phyloP scores from a whole-genome alignment of 768 basidiomycete genomes.

The Brasilioporus rufonigricans region DNA sequence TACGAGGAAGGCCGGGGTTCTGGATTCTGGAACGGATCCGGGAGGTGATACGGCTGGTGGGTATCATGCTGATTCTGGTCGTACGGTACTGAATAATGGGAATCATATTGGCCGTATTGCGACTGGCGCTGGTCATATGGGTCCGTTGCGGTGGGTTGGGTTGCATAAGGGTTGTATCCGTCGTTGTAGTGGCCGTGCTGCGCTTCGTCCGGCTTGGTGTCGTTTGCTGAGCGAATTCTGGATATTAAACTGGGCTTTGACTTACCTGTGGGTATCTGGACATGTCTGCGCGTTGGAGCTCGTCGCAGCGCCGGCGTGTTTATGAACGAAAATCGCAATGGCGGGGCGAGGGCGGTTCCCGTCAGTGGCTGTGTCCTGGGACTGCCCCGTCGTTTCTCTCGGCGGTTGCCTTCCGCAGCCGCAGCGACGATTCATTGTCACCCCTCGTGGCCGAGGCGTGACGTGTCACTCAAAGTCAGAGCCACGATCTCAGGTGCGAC shows the following conservation, averaged over 20 bases:
- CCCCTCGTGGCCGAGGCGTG: no score
- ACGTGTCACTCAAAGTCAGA: no score
- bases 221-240: slow-evolving; percentile 1
- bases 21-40: slow-evolving; percentile 36
- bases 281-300: slow-evolving; percentile 28
- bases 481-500: no score
- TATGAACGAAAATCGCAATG: slow-evolving; percentile 1
- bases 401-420: not conserved
- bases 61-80: slow-evolving; percentile 34
- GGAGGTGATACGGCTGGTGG: slow-evolving; percentile 35
- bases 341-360: no score
- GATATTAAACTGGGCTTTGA: not conserved
- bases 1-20: slow-evolving; percentile 17
- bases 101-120: slow-evolving; percentile 27
- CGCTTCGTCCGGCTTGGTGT: slow-evolving; percentile 52
- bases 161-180: slow-evolving; percentile 53
- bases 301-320: not conserved
- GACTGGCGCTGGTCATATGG: slow-evolving; percentile 43
- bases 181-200: slow-evolving; percentile 72
- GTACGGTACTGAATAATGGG: slow-evolving; percentile 31
- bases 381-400: not conserved
- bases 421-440: not conserved
- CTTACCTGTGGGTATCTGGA: slow-evolving; percentile 42
- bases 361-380: slow-evolving; percentile 2
- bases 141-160: slow-evolving; percentile 30